Evolutionary conservation across 2,329 filamentous ascomycete species (phyloP).

Genomic region (Paecilomyces formosus): DNA sequence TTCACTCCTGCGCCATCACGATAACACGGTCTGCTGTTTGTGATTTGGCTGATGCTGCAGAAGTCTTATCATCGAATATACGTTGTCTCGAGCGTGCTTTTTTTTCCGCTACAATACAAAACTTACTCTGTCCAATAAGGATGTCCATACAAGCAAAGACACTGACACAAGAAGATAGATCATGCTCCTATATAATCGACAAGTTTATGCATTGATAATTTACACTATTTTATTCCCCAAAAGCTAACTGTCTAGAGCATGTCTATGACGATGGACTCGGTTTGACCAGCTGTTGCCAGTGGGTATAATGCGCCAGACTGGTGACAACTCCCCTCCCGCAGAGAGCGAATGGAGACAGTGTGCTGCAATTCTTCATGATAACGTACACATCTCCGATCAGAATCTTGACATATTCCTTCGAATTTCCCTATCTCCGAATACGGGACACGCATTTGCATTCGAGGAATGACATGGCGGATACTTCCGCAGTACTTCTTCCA

Average conservation of each 20-base stretch:
- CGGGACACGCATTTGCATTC: background rate
- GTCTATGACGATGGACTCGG: background rate
- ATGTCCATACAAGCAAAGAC: background rate
- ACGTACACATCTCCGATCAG: background rate
- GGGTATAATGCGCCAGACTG: background rate
- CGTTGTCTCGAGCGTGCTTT: background rate
- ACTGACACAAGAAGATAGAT: background rate
- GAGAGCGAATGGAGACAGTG: background rate
- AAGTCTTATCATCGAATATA: background rate
- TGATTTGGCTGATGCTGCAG: background rate
- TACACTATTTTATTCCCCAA: background rate
- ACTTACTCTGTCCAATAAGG: background rate
- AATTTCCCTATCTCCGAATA: background rate
- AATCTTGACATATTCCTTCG: background rate
- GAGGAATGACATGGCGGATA: background rate
- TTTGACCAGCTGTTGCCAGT: background rate
- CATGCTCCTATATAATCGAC: background rate
- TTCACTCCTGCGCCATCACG: background rate
- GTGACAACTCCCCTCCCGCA: background rate
- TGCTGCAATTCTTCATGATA: background rate
- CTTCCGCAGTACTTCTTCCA: background rate
- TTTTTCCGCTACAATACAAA: background rate
- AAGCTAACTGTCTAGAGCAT: background rate
- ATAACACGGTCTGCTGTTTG: background rate
- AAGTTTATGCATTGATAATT: background rate